Base-by-base conservation (phyloP, 148 eudicot genomes). In the Cornus kousa region DNA sequence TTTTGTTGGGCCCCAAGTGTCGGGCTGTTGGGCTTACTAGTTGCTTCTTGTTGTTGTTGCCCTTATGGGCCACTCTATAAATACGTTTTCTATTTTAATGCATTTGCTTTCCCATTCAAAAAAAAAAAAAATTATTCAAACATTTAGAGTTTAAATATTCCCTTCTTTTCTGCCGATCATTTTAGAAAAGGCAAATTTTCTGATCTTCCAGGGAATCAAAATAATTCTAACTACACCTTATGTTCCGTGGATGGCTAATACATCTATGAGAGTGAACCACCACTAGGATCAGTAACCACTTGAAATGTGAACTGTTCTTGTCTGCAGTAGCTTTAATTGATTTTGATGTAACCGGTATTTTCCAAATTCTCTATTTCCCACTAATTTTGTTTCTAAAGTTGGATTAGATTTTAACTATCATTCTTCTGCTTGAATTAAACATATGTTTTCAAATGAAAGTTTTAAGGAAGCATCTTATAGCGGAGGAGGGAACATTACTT, bases 401-500 rank as follows among this genome's bases (percentile, higher is more conserved):
- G 69, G 71, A 23, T 72, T 75, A 9, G 60, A 17, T 39, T 37
- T 69, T 0, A 20, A 73, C 46, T 11, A 62, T 19, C 14, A 3
- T 72, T 17, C 17, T 72, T 40, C 20, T 14, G 31, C 33, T 73
- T 70, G 79, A 28, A 16, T 73, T 74, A 4, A 22, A 31, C 70
- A 46, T 75, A 5, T 74, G 48, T 83, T 55, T 80, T 66, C 40
- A 59, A 43, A 71, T 80, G 78, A 35, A 68, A 95, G 98, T 80
- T 82, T 79, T 57, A 81, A 80, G 53, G 92, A 88, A 83, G 85
- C 85, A 62, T 93, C 98, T 78, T 96, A 92, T 83, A 88, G 77
- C 55, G 99, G 99, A 84, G 99, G 98, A 78, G 90, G 99, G 59
- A 93, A 84, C 84, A 78, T 96, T 72, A 87, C 89, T 50, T 91